Evolutionary conservation across 371 early-diverging fungal genomes (phyloP).

Genomic region (Nosema muscidifuracis): DNA sequence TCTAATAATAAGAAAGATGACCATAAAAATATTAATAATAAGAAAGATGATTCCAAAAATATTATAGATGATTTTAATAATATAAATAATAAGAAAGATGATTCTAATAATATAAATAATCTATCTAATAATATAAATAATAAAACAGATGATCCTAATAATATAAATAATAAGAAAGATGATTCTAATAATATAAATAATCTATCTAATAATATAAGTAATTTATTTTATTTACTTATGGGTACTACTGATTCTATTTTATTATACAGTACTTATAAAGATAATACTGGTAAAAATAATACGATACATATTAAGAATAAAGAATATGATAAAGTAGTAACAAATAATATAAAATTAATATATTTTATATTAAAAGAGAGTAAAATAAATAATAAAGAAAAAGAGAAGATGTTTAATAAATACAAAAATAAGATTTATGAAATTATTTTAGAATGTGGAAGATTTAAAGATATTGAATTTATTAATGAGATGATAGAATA

Average conservation of each 20-base stretch:
- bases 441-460: neutral
- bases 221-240: no score
- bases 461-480: conserved; percentile 5
- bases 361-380: neutral
- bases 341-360: conserved; percentile 2
- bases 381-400: no score
- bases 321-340: neutral
- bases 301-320: conserved; percentile 2
- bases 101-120: neutral
- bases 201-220: no score
- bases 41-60: no score
- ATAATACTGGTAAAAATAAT: neutral
- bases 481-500: neutral
- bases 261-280: neutral
- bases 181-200: no score
- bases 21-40: no score
- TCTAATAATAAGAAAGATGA: no score
- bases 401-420: neutral
- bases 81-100: neutral
- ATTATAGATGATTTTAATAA: neutral
- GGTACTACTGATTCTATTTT: neutral
- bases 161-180: no score
- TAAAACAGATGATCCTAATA: neutral
- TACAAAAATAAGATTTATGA: neutral
- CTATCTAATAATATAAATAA: no score